Evolutionary conservation across 257 asterid species (phyloP).

Genomic region (Nicotiana tomentosiformis): DNA sequence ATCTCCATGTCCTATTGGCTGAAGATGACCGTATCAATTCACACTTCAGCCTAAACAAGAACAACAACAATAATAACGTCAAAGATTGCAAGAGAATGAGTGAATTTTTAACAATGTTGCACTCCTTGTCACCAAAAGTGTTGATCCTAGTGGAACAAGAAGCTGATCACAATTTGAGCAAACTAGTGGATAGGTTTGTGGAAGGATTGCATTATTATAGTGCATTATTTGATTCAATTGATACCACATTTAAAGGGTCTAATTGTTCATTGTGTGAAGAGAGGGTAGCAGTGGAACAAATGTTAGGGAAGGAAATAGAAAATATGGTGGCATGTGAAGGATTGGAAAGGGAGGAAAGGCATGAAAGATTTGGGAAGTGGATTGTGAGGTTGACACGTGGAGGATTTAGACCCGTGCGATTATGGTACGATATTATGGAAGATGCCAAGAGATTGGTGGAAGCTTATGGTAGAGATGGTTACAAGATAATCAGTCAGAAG

Average conservation of each 20-base stretch:
- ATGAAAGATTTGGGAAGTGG: slow-evolving; percentile 43
- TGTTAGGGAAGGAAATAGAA: slow-evolving; percentile 55
- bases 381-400: slow-evolving; percentile 23
- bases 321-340: slow-evolving; percentile 49
- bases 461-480: slow-evolving; percentile 26
- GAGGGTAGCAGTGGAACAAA: slow-evolving; percentile 32
- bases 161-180: slow-evolving; percentile 37
- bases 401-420: slow-evolving; percentile 39
- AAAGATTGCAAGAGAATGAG: slow-evolving; percentile 27
- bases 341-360: slow-evolving; percentile 48
- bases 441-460: slow-evolving; percentile 34
- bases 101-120: slow-evolving; percentile 31
- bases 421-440: slow-evolving; percentile 46
- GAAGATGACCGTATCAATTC: slow-evolving; percentile 38
- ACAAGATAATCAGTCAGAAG: slow-evolving; percentile 25
- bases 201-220: slow-evolving; percentile 52
- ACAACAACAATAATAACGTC: slow-evolving; percentile 6
- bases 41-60: slow-evolving; percentile 21
- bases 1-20: slow-evolving; percentile 36
- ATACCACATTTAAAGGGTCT: slow-evolving; percentile 21
- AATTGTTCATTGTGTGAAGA: slow-evolving; percentile 18
- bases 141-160: slow-evolving; percentile 46
- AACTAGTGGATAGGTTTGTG: slow-evolving; percentile 35
- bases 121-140: slow-evolving; percentile 26
- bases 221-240: slow-evolving; percentile 38